These are phyloP conservation scores for Fusarium anthophilum DNA, from an alignment of 2,329 filamentous ascomycete species.

Conservation along the genomic window DNA sequence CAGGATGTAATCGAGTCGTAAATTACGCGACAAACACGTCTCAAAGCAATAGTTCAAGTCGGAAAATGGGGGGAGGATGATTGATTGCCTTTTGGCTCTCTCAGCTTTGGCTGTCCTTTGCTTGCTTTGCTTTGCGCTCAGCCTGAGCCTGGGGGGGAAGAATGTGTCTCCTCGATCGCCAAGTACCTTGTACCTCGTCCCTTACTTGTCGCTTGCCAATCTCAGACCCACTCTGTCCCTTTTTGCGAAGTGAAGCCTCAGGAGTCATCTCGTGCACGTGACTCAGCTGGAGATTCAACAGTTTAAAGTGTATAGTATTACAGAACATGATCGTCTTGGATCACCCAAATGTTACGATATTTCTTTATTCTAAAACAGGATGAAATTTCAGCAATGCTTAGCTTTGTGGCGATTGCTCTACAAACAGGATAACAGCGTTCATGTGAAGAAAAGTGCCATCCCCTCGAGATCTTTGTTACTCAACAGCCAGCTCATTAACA, in stretches of 20 bases:
- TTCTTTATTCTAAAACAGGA: neutral
- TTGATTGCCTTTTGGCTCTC: constrained; percentile 4
- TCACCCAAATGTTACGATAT: neutral
- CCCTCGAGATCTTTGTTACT: neutral
- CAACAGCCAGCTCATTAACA: constrained; percentile 1
- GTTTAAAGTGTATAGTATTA: neutral
- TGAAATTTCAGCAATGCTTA: no score
- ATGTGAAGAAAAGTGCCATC: neutral
- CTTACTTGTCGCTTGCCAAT: constrained; percentile 40
- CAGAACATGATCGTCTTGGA: neutral
- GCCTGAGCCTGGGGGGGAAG: constrained; percentile 44
- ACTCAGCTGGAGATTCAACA: constrained; percentile 19
- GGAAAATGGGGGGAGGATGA: constrained; percentile 42
- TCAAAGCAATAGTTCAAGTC: constrained; percentile 37
- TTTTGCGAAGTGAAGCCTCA: constrained; percentile 41
- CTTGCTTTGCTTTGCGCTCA: constrained; percentile 29
- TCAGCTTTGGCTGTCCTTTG: constrained; percentile 25
- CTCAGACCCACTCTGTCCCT: constrained; percentile 43
- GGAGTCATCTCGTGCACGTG: constrained; percentile 45
- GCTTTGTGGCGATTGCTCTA: neutral
- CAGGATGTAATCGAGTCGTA: constrained; percentile 35
- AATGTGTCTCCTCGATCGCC: constrained; percentile 53
- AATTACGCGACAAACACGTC: constrained; percentile 37
- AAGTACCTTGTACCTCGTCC: constrained; percentile 30
- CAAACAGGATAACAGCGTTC: neutral